Evolutionary conservation across 139 green algal species (phyloP), one percentile per base, ranked within the genome.

Genomic region (Auxenochlorella pyrenoidosa): DNA sequence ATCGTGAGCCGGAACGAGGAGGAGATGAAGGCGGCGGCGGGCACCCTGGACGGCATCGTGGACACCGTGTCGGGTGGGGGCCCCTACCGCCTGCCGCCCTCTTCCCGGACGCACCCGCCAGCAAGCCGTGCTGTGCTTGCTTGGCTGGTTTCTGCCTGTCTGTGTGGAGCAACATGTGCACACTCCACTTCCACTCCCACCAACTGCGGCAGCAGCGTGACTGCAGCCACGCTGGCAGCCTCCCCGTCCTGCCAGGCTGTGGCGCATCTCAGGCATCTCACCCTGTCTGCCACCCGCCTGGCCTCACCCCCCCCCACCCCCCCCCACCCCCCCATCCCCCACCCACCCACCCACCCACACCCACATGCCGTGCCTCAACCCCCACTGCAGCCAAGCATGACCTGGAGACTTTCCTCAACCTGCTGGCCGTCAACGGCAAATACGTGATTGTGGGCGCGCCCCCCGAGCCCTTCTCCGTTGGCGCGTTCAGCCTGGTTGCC

Each of bases 11-110:
- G 32, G 32, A 68, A 59, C n/a, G 32, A 79, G 82, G 82, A 79
- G 66, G 82, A 88, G 32, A 95, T 98, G 91, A 87, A 90, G 86
- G 83, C 81, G 38, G 82, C 83, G 10, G 88, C 85, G 4, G 75
- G 75, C 51, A 93, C 79, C 0, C 85, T 98, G 68, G 88, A 98
- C 81, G 96, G 93, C 89, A 98, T 98, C 86, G 94, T 98, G 38
- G 94, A 98, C 91, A 97, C 96, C 3, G 96, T 98, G 30, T 91
- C 85, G 12, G 78, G 78, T 84, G 78, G 38, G 76, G 47, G 19
- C 6, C 40, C 71, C 34, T 36, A 18, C 24, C 5, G 5, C 19
- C 5, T 32, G 8, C 15, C 68, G 3, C n/a, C n/a, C n/a, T n/a
- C n/a, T n/a, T n/a, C n/a, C n/a, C n/a, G n/a, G n/a, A n/a, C n/a